Conservation (phyloP, 768 basidiomycete species). For the Pholiota microspora region DNA sequence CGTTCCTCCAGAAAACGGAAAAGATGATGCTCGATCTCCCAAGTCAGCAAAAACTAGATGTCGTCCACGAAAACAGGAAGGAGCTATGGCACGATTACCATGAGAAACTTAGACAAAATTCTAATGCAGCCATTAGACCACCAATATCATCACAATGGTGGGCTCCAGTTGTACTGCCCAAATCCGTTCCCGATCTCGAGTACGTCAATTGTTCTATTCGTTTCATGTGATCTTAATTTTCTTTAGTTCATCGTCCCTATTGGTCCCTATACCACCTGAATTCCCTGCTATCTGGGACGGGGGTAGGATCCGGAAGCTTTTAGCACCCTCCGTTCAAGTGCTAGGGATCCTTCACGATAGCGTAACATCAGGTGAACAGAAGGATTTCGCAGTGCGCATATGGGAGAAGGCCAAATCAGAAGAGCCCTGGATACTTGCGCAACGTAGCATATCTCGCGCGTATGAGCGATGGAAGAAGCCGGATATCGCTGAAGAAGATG, state of each 20-base stretch:
- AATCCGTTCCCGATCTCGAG: constrained; percentile 38
- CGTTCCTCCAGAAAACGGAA: constrained; percentile 52
- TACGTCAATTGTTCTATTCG: constrained; percentile 21
- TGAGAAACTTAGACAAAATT: constrained; percentile 35
- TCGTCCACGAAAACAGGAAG: constrained; percentile 36
- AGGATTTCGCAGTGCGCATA: constrained; percentile 51
- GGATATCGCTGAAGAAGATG: constrained; percentile 40
- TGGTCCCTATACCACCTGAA: constrained; percentile 59
- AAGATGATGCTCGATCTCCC: constrained; percentile 60
- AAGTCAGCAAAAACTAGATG: constrained; percentile 43
- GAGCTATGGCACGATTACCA: constrained; percentile 53
- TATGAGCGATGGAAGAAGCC: constrained; percentile 47
- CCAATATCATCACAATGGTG: constrained; percentile 28
- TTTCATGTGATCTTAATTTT: background rate
- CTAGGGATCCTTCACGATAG: constrained; percentile 52
- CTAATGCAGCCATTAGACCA: constrained; percentile 2
- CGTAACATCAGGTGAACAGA: constrained; percentile 55
- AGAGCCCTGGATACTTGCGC: constrained; percentile 55
- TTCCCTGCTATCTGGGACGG: constrained; percentile 51
- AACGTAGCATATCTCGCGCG: constrained; percentile 35
- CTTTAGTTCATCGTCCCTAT: constrained; percentile 46
- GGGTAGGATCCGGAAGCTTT: constrained; percentile 41
- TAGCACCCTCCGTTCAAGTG: constrained; percentile 54
- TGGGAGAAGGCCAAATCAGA: constrained; percentile 64
- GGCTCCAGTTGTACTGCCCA: constrained; percentile 39